A percentile compares a stretch with the other conserved stretches of the same genome.
phyloP scores from a whole-genome alignment of 1,139 yeast species.

The Eremothecium coryli region DNA sequence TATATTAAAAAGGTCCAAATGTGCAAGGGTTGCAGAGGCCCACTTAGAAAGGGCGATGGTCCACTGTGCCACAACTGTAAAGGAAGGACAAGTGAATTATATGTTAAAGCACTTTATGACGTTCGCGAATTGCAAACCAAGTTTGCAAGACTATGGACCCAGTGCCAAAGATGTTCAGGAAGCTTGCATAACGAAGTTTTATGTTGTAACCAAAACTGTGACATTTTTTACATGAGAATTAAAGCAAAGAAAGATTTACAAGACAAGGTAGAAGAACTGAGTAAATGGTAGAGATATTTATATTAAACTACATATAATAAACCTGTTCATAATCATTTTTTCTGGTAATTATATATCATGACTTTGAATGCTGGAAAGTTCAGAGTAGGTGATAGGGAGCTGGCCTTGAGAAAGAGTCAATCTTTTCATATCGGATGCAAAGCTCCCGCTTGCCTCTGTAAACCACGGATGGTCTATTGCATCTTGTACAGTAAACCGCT shows the following conservation, averaged over 20 bases:
- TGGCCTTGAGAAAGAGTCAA: constrained; percentile 18
- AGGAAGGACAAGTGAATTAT: constrained; percentile 63
- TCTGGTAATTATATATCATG: not conserved
- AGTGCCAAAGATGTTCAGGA: constrained; percentile 97
- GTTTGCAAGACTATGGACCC: constrained; percentile 91
- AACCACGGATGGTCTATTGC: constrained; percentile 57
- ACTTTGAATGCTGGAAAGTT: constrained; percentile 16
- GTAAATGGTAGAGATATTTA: constrained; percentile 40
- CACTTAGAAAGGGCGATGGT: constrained; percentile 63
- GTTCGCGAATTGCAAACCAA: constrained; percentile 74
- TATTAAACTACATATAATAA: not conserved
- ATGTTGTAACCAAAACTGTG: constrained; percentile 94
- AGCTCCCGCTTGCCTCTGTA: constrained; percentile 10
- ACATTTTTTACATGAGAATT: constrained; percentile 94
- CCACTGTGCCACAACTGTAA: constrained; percentile 79
- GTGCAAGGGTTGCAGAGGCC: constrained; percentile 82
- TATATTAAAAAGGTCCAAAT: constrained; percentile 85
- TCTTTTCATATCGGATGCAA: constrained; percentile 17
- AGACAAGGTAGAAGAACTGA: constrained; percentile 58
- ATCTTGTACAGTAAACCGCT: constrained; percentile 43
- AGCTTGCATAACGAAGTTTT: constrained; percentile 90
- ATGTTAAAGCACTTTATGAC: constrained; percentile 67
- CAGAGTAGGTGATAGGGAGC: constrained; percentile 29
- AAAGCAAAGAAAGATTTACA: constrained; percentile 84
- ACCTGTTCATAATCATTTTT: not conserved